A percentile compares a stretch with the other conserved stretches of the same genome.
Evolutionary conservation across 768 basidiomycete genomes (phyloP).

Genomic region (Trametes maxima): DNA sequence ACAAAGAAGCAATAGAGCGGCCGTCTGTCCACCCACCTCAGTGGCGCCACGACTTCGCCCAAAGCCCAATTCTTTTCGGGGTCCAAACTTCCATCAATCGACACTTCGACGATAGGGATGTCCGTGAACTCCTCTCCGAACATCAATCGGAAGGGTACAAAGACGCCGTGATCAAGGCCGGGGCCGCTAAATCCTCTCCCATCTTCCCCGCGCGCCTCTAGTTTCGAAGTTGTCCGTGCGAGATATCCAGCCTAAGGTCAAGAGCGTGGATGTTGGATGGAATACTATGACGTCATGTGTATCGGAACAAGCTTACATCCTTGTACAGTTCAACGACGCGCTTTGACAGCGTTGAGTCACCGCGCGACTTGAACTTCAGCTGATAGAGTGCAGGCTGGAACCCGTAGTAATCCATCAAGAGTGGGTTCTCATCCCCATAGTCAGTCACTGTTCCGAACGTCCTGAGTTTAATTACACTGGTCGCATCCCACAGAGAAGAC

Average conservation of each 20-base stretch:
- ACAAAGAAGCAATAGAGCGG: slow-evolving; percentile 1
- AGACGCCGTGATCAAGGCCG: slow-evolving; percentile 80
- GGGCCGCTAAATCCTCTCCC: slow-evolving; percentile 66
- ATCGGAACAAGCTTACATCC: slow-evolving; percentile 40
- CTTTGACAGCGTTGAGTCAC: slow-evolving; percentile 57
- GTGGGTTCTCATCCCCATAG: slow-evolving; percentile 75
- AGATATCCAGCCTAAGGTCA: slow-evolving; percentile 49
- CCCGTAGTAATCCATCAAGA: slow-evolving; percentile 75
- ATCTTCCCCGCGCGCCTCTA: slow-evolving; percentile 63
- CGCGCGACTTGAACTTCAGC: slow-evolving; percentile 67
- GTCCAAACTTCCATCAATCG: slow-evolving; percentile 60
- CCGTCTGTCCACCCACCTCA: slow-evolving; percentile 47
- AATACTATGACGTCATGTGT: too few species aligned
- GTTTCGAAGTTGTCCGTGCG: slow-evolving; percentile 50
- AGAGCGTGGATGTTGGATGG: not conserved
- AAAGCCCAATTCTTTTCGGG: slow-evolving; percentile 66
- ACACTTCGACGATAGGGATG: slow-evolving; percentile 72
- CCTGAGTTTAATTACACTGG: slow-evolving; percentile 4
- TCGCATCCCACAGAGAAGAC: slow-evolving; percentile 20
- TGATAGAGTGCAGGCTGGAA: slow-evolving; percentile 62
- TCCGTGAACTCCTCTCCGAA: slow-evolving; percentile 64
- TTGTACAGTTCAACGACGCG: slow-evolving; percentile 63
- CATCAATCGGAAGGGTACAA: slow-evolving; percentile 79
- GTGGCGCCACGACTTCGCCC: slow-evolving; percentile 59
- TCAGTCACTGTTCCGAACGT: slow-evolving; percentile 57